Evolutionary conservation across 2,329 filamentous ascomycete genomes (phyloP).

Genomic region (Clarireedia monteithiana): DNA sequence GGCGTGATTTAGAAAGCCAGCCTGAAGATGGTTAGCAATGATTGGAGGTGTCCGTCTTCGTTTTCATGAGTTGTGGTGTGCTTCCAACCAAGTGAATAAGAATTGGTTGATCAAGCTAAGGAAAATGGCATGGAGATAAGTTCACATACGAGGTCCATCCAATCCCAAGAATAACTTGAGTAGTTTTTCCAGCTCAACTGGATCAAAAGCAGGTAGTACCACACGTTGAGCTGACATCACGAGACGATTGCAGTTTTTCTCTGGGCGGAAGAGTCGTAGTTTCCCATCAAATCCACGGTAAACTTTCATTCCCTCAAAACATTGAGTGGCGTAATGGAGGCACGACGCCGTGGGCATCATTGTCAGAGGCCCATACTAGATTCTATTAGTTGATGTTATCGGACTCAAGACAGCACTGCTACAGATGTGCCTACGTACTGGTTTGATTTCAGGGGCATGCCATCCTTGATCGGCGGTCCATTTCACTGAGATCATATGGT

Average conservation of each 20-base stretch:
- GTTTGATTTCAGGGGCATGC: constrained; percentile 60
- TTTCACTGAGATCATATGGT: constrained; percentile 69
- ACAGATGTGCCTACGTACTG: constrained; percentile 47
- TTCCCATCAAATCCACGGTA: constrained; percentile 55
- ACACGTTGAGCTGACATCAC: constrained; percentile 56
- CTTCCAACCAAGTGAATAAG: neutral
- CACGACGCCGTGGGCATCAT: constrained; percentile 13
- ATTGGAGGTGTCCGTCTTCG: neutral
- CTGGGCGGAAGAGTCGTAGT: constrained; percentile 20
- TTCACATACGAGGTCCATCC: constrained; percentile 46
- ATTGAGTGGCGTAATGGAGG: constrained; percentile 14
- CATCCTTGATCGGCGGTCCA: constrained; percentile 64
- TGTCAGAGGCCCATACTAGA: neutral
- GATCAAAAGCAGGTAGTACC: constrained; percentile 65
- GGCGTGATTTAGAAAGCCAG: constrained; percentile 66
- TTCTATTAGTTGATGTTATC: neutral
- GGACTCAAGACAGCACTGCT: neutral
- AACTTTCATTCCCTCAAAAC: constrained; percentile 48
- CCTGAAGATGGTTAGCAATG: constrained; percentile 32
- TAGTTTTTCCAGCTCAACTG: constrained; percentile 65
- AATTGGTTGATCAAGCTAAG: too few species aligned
- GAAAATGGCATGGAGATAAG: too few species aligned
- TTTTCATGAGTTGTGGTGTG: neutral
- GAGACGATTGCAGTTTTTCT: constrained; percentile 40
- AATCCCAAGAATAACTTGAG: constrained; percentile 63